Evolutionary conservation across 2,329 filamentous ascomycete genomes (phyloP).

Genomic region (Talaromyces atroroseus): DNA sequence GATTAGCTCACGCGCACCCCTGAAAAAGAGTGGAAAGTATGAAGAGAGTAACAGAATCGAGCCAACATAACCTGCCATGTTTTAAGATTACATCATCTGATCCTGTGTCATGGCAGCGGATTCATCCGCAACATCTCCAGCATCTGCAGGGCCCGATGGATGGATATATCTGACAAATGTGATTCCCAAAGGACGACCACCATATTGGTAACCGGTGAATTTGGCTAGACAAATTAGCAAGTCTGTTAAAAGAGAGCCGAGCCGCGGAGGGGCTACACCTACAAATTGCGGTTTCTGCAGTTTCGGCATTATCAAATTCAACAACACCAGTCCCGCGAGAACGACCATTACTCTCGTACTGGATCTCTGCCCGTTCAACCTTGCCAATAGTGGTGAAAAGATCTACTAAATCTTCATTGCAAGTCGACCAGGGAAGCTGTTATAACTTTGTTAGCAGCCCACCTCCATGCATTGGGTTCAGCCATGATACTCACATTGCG

Average conservation of each 20-base stretch:
- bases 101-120: conserved; percentile 78
- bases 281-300: conserved; percentile 85
- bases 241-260: background rate
- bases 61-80: background rate
- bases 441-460: background rate
- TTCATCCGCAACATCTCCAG: conserved; percentile 76
- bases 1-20: background rate
- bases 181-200: conserved; percentile 85
- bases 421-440: conserved; percentile 96
- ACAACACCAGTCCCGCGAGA: conserved; percentile 96
- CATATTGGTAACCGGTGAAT: conserved; percentile 96
- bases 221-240: conserved; percentile 53
- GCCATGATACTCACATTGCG: conserved; percentile 70
- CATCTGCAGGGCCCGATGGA: conserved; percentile 55
- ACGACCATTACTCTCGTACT: conserved; percentile 94
- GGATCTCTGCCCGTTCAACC: conserved; percentile 97
- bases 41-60: background rate
- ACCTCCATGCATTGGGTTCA: background rate
- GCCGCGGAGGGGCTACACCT: conserved; percentile 25
- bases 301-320: conserved; percentile 75
- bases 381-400: conserved; percentile 97
- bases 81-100: conserved; percentile 75
- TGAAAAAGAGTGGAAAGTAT: background rate
- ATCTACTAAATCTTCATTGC: conserved; percentile 94
- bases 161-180: conserved; percentile 92